Evolutionary conservation across 768 basidiomycete species (phyloP).

Genomic region (Phlebiopsis flavidoalba): DNA sequence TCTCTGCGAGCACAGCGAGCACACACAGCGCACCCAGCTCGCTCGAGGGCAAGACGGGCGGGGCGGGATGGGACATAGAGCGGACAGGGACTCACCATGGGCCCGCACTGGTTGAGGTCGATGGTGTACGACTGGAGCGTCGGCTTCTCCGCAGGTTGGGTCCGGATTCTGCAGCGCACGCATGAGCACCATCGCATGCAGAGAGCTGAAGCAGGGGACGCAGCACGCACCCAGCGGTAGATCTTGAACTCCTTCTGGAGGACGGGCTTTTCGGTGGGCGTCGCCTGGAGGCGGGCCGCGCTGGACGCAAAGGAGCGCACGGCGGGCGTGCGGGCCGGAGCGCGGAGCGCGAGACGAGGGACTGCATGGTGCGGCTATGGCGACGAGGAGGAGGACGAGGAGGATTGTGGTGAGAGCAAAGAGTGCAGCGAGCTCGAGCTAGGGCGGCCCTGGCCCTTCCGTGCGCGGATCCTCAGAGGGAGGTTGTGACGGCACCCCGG

Average conservation of each 20-base stretch:
- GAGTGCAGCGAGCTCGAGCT: no score
- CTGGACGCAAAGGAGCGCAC: slow-evolving; percentile 27
- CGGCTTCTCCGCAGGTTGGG: slow-evolving; percentile 87
- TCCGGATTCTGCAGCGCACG: slow-evolving; percentile 73
- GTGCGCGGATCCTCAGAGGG: neutral
- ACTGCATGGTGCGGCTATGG: slow-evolving; percentile 35
- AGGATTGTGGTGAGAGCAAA: neutral
- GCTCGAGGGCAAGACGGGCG: no score
- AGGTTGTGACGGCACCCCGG: slow-evolving; percentile 5
- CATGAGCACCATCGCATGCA: neutral
- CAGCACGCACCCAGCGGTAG: slow-evolving; percentile 84
- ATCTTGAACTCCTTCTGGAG: slow-evolving; percentile 95
- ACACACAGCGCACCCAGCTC: neutral
- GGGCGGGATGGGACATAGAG: neutral
- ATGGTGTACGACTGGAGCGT: slow-evolving; percentile 85
- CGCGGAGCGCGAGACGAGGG: slow-evolving; percentile 35
- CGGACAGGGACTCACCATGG: slow-evolving; percentile 59
- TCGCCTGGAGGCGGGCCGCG: slow-evolving; percentile 28
- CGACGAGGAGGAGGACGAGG: neutral
- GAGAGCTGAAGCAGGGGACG: neutral
- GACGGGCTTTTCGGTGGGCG: slow-evolving; percentile 61
- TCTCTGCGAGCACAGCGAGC: no score
- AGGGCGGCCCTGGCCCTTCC: neutral
- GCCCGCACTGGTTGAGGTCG: slow-evolving; percentile 91
- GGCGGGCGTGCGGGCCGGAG: slow-evolving; percentile 4